phyloP scores from a whole-genome alignment of 2,329 filamentous ascomycete genomes.

The Verticillium alfalfae region DNA sequence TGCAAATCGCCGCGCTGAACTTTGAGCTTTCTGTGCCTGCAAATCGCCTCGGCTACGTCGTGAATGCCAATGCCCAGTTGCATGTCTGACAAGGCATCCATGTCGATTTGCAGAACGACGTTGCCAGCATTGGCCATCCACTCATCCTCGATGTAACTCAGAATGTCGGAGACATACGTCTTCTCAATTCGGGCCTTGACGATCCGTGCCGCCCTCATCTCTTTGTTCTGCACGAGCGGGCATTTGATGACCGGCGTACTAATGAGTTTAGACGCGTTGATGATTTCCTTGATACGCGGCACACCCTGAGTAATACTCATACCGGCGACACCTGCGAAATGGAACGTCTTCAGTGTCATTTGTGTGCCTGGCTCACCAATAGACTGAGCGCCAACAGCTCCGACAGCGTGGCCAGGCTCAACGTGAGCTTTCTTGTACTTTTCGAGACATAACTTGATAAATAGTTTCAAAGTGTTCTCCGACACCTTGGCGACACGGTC shows the following conservation, averaged over 20 bases:
- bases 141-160: conserved; percentile 78
- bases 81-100: conserved; percentile 70
- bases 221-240: conserved; percentile 68
- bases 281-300: conserved; percentile 99
- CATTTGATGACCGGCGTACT: conserved; percentile 92
- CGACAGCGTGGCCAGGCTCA: conserved; percentile 92
- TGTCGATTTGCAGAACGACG: conserved; percentile 77
- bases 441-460: conserved; percentile 75
- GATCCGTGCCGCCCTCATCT: conserved; percentile 76
- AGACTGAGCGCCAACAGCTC: conserved; percentile 92
- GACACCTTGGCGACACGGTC: conserved; percentile 84
- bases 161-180: conserved; percentile 78
- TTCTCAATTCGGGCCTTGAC: conserved; percentile 95
- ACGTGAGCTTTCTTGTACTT: conserved; percentile 91
- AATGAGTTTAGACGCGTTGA: conserved; percentile 93
- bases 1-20: conserved; percentile 61
- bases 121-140: conserved; percentile 76
- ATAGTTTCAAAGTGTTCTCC: conserved; percentile 62
- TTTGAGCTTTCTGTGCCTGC: conserved; percentile 78
- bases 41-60: conserved; percentile 73
- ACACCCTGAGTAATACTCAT: conserved; percentile 99
- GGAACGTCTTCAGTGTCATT: conserved; percentile 99
- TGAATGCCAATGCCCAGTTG: conserved; percentile 71
- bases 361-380: conserved; percentile 98
- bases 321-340: conserved; percentile 98